phyloP scores from a whole-genome alignment of 2,329 filamentous ascomycete genomes.

The Penicillium polonicum region DNA sequence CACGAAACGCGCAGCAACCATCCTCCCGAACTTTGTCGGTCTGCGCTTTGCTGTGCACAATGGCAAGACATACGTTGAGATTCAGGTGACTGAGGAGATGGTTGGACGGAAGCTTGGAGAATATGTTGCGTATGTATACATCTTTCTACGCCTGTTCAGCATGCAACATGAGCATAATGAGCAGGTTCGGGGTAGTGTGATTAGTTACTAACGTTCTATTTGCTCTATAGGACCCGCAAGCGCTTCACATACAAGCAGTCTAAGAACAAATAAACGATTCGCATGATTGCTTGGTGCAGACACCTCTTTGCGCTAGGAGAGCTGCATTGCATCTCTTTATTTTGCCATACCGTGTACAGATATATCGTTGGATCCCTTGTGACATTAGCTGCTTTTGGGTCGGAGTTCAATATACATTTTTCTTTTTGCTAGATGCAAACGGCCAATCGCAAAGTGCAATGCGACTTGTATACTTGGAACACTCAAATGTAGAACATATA shows the following conservation, averaged over 20 bases:
- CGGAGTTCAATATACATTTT: slow-evolving; percentile 23
- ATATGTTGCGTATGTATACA: slow-evolving; percentile 72
- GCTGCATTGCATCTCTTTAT: slow-evolving; percentile 7
- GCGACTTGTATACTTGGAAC: neutral
- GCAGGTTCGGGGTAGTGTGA: neutral
- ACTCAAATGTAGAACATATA: neutral
- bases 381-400: slow-evolving; percentile 26
- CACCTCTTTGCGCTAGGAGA: neutral
- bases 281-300: neutral
- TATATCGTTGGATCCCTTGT: slow-evolving; percentile 21
- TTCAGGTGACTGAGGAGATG: slow-evolving; percentile 90
- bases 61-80: slow-evolving; percentile 79
- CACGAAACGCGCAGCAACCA: slow-evolving; percentile 82
- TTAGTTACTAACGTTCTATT: neutral
- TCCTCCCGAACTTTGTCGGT: slow-evolving; percentile 88
- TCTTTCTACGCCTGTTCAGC: neutral
- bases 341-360: slow-evolving; percentile 25
- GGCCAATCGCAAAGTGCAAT: neutral
- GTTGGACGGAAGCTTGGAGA: slow-evolving; percentile 93
- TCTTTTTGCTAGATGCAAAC: neutral
- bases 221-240: slow-evolving; percentile 60
- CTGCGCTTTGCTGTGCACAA: slow-evolving; percentile 89
- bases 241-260: slow-evolving; percentile 67
- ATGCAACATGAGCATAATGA: neutral
- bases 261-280: slow-evolving; percentile 61